These are phyloP conservation scores for Tylopilus rubrobrunneus DNA, from an alignment of 768 basidiomycete species.

Conservation along the genomic window DNA sequence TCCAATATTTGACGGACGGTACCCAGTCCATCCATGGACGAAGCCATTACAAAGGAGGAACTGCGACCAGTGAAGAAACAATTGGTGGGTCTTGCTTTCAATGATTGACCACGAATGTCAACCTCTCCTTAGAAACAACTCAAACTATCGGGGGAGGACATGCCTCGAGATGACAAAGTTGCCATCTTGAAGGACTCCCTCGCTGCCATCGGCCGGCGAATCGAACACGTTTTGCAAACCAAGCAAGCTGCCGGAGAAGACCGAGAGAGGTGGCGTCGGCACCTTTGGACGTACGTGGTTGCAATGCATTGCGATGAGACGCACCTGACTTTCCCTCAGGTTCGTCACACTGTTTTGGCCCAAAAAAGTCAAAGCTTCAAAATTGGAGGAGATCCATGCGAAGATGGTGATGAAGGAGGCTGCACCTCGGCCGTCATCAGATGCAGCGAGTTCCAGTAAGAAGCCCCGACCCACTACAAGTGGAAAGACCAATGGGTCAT, in stretches of 20 bases:
- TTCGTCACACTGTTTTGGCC: conserved; percentile 98
- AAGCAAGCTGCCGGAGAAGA: conserved; percentile 82
- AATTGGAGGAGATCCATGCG: conserved; percentile 91
- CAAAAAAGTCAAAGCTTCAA: conserved; percentile 90
- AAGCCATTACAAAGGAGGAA: conserved; percentile 88
- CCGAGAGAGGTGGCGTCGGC: conserved; percentile 81
- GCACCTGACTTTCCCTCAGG: conserved; percentile 36
- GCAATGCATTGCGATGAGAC: conserved; percentile 1
- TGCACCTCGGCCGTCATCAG: conserved; percentile 55
- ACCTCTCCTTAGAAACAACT: conserved; percentile 75
- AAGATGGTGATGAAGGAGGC: conserved; percentile 93
- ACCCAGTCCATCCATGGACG: conserved; percentile 90
- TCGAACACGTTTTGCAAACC: conserved; percentile 73
- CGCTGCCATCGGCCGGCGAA: conserved; percentile 87
- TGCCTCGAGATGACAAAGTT: conserved; percentile 95
- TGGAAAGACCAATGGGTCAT: conserved; percentile 52
- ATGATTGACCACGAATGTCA: neutral
- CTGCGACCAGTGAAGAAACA: conserved; percentile 96
- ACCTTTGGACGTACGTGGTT: conserved; percentile 89
- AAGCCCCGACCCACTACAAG: conserved; percentile 52
- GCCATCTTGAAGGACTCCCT: conserved; percentile 93
- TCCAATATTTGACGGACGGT: conserved; percentile 5
- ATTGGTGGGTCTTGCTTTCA: conserved; percentile 50
- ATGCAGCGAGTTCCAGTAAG: conserved; percentile 44
- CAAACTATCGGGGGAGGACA: conserved; percentile 88